Evolutionary conservation across 208 protist species (phyloP), one percentile per base, ranked within the genome.

Genomic region (Leishmania arabica): DNA sequence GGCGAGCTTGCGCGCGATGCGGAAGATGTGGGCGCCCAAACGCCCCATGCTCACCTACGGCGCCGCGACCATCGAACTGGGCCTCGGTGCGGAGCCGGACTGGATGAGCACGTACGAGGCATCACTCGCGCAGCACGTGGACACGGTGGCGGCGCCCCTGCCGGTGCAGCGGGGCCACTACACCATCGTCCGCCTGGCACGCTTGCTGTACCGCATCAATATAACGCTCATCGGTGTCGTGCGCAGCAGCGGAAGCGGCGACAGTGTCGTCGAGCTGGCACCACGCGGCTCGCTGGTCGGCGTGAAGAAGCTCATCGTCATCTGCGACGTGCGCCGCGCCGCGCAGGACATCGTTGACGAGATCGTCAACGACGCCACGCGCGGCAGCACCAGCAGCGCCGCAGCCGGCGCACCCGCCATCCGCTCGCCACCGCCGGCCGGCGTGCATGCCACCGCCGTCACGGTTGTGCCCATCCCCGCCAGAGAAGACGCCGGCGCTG

Each of bases 91-190:
- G 60, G 86, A 86, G 45, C 68, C 83, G 27, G 73, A 84, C 54
- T 90, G 83, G 86, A 87, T 78, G 79, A 64, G 85, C 78, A 77
- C 83, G 27, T 89, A 89, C 80, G 86, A 87, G 60, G 86, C 86
- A 19, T 89, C 86, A 4, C 65, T 87, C n/a, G 82, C 86, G 2
- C 86, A 89, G 83, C 86, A 87, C 72, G 66, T 87, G 15, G 77
- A 73, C 49, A 80, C 81, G 45, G 83, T 83, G 27, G 83, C 83
- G 3, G 78, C 83, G 4, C 77, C 80, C 21, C 37, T 73, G 45
- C 83, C 79, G 27, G 86, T 78, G 75, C 60, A 62, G 47, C 83
- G 80, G 42, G 75, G 80, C 4, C 78, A 79, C 62, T 86, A 83
- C 60, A 82, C 83, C 27, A 78, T 89, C 78, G 53, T 84, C 60